These are phyloP conservation scores for Clarkia xantiana DNA, from an alignment of 345 rosid species.

Conservation along the genomic window DNA sequence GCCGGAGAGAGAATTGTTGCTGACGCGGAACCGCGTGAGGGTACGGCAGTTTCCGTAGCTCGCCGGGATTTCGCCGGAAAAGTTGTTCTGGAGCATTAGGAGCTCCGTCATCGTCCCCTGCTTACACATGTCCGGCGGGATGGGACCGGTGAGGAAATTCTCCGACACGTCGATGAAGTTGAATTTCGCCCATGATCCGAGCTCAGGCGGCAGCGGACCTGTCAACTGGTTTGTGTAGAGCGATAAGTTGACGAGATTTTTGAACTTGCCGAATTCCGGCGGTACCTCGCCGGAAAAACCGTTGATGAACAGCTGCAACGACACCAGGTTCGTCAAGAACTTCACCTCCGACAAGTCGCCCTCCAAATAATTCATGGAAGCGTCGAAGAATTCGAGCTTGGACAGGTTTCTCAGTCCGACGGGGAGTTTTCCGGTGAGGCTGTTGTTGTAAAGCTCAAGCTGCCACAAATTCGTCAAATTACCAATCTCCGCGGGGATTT, in stretches of 20 bases:
- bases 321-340: slow-evolving; percentile 17
- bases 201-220: slow-evolving; percentile 22
- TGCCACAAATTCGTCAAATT: slow-evolving; percentile 23
- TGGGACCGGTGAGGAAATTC: slow-evolving; percentile 26
- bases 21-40: slow-evolving; percentile 18
- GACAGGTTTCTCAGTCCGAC: slow-evolving; percentile 27
- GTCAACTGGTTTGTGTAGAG: slow-evolving; percentile 23
- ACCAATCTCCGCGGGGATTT: slow-evolving; percentile 14
- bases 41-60: slow-evolving; percentile 11
- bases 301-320: slow-evolving; percentile 24
- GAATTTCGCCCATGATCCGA: slow-evolving; percentile 31
- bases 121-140: slow-evolving; percentile 36
- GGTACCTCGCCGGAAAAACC: slow-evolving; percentile 25
- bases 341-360: slow-evolving; percentile 27
- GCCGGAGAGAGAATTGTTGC: slow-evolving; percentile 27
- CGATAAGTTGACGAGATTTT: slow-evolving; percentile 28
- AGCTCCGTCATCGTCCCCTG: slow-evolving; percentile 14
- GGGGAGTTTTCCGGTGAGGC: slow-evolving; percentile 26
- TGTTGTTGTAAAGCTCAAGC: slow-evolving; percentile 23
- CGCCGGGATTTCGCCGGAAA: slow-evolving; percentile 12
- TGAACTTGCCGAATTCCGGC: slow-evolving; percentile 25
- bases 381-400: slow-evolving; percentile 24
- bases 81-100: slow-evolving; percentile 12
- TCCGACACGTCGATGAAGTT: slow-evolving; percentile 32
- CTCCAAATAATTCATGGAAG: slow-evolving; percentile 17